phyloP scores from a whole-genome alignment of 441 rosid species.

The Hypseocharis bilobata region DNA sequence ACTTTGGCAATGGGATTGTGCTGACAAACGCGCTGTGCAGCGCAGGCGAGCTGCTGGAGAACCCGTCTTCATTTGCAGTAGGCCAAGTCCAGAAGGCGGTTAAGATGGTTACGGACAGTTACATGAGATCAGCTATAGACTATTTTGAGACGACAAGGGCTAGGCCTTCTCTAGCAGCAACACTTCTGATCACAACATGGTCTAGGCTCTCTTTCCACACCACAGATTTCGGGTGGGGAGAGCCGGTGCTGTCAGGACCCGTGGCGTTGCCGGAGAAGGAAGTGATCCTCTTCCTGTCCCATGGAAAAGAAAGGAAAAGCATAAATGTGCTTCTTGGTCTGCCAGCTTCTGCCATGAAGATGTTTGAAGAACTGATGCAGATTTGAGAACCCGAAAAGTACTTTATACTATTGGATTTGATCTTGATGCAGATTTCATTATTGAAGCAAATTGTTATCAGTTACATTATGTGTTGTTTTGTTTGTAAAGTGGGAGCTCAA shows the following conservation, averaged over 20 bases:
- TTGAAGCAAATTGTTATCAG: background rate
- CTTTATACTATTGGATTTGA: background rate
- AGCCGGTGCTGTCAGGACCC: slow-evolving; percentile 59
- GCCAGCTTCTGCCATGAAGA: slow-evolving; percentile 66
- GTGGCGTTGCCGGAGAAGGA: slow-evolving; percentile 78
- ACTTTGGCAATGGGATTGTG: slow-evolving; percentile 64
- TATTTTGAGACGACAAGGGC: slow-evolving; percentile 66
- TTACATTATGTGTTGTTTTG: background rate
- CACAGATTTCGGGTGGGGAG: slow-evolving; percentile 83
- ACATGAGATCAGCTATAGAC: slow-evolving; percentile 82
- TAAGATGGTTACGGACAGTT: slow-evolving; percentile 46
- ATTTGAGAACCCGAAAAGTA: slow-evolving; percentile 21
- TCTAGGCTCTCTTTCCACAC: slow-evolving; percentile 60
- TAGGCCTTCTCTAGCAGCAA: slow-evolving; percentile 62
- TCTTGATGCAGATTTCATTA: background rate
- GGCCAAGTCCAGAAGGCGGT: slow-evolving; percentile 54
- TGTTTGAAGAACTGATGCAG: slow-evolving; percentile 47
- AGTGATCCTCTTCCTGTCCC: slow-evolving; percentile 61
- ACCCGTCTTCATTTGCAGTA: slow-evolving; percentile 43
- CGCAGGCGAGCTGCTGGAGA: slow-evolving; percentile 61
- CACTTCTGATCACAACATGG: slow-evolving; percentile 65
- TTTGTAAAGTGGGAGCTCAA: background rate
- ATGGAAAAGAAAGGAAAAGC: slow-evolving; percentile 46
- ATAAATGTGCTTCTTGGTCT: slow-evolving; percentile 65
- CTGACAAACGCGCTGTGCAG: slow-evolving; percentile 44